phyloP scores from a whole-genome alignment of 1,139 yeast genomes.

The Suhomyces atakaporum region DNA sequence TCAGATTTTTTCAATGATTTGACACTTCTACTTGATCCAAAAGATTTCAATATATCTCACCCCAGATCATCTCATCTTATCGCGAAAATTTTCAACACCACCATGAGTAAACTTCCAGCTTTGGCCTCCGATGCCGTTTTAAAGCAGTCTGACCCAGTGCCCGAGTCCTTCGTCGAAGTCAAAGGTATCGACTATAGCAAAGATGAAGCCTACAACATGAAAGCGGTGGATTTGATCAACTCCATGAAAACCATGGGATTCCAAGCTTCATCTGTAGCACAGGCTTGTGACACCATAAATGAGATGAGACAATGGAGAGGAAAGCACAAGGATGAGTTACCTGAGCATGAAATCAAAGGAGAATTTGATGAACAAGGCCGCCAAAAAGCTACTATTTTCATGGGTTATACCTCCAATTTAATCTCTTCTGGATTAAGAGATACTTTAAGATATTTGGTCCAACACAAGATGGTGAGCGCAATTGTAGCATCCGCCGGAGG shows the following conservation, averaged over 20 bases:
- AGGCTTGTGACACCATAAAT: conserved; percentile 88
- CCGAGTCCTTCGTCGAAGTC: conserved; percentile 74
- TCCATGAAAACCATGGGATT: conserved; percentile 97
- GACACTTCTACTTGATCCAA: too few species aligned
- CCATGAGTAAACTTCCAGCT: conserved; percentile 46
- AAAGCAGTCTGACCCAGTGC: conserved; percentile 82
- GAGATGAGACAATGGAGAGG: conserved; percentile 95
- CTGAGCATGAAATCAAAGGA: conserved; percentile 71
- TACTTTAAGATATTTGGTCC: conserved; percentile 83
- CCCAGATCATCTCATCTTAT: not conserved
- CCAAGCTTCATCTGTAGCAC: conserved; percentile 84
- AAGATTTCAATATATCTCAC: conserved; percentile 1
- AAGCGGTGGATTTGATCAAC: conserved; percentile 72
- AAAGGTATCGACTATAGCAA: conserved; percentile 86
- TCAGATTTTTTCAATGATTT: too few species aligned
- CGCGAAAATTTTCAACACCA: conserved; percentile 8
- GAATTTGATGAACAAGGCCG: conserved; percentile 77
- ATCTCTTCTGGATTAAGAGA: conserved; percentile 94
- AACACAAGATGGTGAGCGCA: conserved; percentile 92
- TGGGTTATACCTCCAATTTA: conserved; percentile 97
- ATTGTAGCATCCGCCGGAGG: conserved; percentile 98
- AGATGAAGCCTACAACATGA: conserved; percentile 65
- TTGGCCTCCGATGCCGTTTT: conserved; percentile 86
- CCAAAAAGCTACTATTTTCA: conserved; percentile 85
- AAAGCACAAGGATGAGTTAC: conserved; percentile 60